These are phyloP conservation scores for Aureobasidium sp. DNA, from an alignment of 2,329 filamentous ascomycete species.

Conservation along the genomic window DNA sequence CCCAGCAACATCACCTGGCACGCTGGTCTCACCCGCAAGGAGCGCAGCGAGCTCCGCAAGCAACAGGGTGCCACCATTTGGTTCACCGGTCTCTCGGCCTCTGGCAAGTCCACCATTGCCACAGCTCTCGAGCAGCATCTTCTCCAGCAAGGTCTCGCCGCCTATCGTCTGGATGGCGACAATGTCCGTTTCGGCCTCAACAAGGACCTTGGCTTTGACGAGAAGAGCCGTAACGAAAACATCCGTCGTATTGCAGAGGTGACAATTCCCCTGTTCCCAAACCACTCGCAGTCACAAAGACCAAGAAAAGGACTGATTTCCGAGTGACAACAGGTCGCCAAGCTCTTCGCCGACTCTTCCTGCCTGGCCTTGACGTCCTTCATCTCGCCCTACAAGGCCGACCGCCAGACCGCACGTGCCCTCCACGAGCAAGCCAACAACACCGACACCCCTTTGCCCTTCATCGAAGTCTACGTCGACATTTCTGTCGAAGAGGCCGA, in stretches of 20 bases:
- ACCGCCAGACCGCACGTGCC: constrained; percentile 73
- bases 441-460: constrained; percentile 63
- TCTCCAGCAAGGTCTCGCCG: constrained; percentile 71
- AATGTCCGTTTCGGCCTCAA: constrained; percentile 98
- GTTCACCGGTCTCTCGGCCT: constrained; percentile 94
- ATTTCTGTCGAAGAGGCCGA: constrained; percentile 87
- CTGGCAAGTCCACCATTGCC: constrained; percentile 94
- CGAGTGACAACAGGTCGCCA: constrained; percentile 60
- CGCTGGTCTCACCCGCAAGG: constrained; percentile 67
- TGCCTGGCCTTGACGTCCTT: constrained; percentile 90
- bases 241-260: constrained; percentile 89
- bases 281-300: no score
- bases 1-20: constrained; percentile 86
- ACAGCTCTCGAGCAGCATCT: constrained; percentile 96
- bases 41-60: constrained; percentile 67
- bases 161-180: constrained; percentile 95
- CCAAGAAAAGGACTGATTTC: neutral
- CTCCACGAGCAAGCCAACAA: constrained; percentile 59
- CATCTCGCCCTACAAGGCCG: constrained; percentile 88
- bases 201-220: constrained; percentile 92
- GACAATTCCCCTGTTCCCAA: neutral
- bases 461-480: constrained; percentile 91
- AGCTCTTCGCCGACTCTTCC: constrained; percentile 87
- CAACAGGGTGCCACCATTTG: constrained; percentile 93
- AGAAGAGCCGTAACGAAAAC: constrained; percentile 93